A percentile compares a stretch with the other conserved stretches of the same genome.
Evolutionary conservation across 495 filamentous ascomycete species (phyloP).

Genomic region (Ramalina peruviana): DNA sequence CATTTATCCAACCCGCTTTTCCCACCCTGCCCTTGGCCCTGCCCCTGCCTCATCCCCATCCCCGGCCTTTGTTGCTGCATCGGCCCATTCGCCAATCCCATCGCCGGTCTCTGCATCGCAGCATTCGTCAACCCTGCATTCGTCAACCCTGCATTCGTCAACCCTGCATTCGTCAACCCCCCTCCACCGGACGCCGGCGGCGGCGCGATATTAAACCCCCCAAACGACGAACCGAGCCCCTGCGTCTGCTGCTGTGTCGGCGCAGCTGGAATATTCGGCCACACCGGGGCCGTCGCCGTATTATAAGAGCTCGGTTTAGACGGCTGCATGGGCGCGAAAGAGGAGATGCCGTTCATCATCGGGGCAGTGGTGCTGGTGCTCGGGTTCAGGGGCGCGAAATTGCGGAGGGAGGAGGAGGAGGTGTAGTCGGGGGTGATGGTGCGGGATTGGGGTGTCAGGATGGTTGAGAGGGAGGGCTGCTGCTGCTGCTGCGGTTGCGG

Average conservation of each 20-base stretch:
- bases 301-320: neutral
- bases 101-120: constrained; percentile 4
- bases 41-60: constrained; percentile 2
- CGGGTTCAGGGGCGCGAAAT: constrained; percentile 37
- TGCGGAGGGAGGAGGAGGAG: constrained; percentile 16
- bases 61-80: neutral
- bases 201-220: constrained; percentile 35
- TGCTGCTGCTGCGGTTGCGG: constrained; percentile 22
- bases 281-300: neutral
- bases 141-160: neutral
- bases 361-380: constrained; percentile 10
- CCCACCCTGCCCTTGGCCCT: constrained; percentile 24
- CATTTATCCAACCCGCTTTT: constrained; percentile 63
- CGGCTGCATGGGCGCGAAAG: constrained; percentile 11
- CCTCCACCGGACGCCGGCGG: constrained; percentile 16
- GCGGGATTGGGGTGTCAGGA: constrained; percentile 23
- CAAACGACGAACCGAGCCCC: constrained; percentile 2
- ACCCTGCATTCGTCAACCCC: too few species aligned
- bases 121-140: constrained; percentile 6
- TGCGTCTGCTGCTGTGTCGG: constrained; percentile 17
- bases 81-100: constrained; percentile 13
- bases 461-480: neutral
- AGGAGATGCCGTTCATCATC: constrained; percentile 4
- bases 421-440: constrained; percentile 40
- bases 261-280: constrained; percentile 5